phyloP scores from a whole-genome alignment of 768 basidiomycete genomes.

The Kwoniella pini region DNA sequence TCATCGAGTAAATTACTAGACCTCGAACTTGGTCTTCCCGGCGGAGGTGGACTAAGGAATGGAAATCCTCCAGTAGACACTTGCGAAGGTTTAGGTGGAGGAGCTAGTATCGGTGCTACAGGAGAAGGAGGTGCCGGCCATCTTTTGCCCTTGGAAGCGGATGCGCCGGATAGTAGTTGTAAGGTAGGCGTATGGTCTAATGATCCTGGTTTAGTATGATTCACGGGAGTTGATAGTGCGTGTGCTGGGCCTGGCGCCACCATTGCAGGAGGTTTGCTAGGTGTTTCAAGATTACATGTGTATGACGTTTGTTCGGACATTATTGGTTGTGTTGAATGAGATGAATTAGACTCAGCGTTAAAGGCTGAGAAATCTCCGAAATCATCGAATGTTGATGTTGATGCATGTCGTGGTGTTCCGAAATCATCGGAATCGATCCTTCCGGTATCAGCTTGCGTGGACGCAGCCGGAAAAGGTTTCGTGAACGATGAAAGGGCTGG shows the following conservation, averaged over 20 bases:
- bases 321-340: not conserved
- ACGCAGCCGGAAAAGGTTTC: slow-evolving; percentile 11
- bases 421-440: slow-evolving; percentile 56
- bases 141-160: slow-evolving; percentile 31
- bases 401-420: slow-evolving; percentile 37
- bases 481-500: slow-evolving; percentile 48
- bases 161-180: slow-evolving; percentile 29
- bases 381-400: slow-evolving; percentile 46
- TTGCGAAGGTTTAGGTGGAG: slow-evolving; percentile 24
- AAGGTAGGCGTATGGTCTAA: slow-evolving; percentile 41
- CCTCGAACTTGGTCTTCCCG: slow-evolving; percentile 27
- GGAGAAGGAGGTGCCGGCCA: slow-evolving; percentile 49
- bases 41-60: slow-evolving; percentile 40
- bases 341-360: slow-evolving; percentile 7
- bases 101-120: slow-evolving; percentile 34
- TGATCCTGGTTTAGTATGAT: slow-evolving; percentile 18
- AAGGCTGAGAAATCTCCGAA: slow-evolving; percentile 54
- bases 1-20: slow-evolving; percentile 11
- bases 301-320: not conserved
- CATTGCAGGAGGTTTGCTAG: not conserved
- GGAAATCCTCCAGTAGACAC: slow-evolving; percentile 22
- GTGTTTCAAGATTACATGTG: slow-evolving; percentile 6
- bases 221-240: slow-evolving; percentile 7
- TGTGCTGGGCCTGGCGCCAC: not conserved
- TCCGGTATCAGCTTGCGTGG: slow-evolving; percentile 23